Percentiles rank a stretch among this genome's conserved stretches.
Conservation (phyloP, 345 rosid species). For the Pugionium cornutum region DNA sequence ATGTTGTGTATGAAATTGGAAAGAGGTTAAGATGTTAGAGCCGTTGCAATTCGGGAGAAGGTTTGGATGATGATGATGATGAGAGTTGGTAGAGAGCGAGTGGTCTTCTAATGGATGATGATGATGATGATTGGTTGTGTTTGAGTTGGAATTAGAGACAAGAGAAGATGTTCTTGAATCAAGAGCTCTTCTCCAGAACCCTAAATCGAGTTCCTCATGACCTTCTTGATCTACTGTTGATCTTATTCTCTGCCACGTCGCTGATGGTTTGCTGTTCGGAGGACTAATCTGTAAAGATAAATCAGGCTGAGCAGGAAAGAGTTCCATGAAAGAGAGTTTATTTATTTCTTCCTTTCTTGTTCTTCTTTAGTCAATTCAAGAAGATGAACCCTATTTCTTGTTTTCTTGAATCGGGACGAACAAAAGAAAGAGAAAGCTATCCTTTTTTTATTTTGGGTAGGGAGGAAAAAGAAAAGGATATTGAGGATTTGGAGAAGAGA, state of each 20-base stretch:
- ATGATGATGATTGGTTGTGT: conserved; percentile 20
- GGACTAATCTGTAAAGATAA: conserved; percentile 40
- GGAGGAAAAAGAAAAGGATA: conserved; percentile 27
- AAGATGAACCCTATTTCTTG: conserved; percentile 45
- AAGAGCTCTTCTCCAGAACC: conserved; percentile 49
- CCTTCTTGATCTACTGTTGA: conserved; percentile 41
- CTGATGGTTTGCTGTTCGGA: conserved; percentile 36
- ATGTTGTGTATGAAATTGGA: conserved; percentile 34
- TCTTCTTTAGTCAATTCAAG: too few relatives aligned
- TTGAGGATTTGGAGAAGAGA: conserved; percentile 22
- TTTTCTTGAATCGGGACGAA: conserved; percentile 65
- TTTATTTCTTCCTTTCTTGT: not conserved
- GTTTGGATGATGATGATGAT: conserved; percentile 25
- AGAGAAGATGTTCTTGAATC: conserved; percentile 46
- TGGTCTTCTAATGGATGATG: conserved; percentile 47
- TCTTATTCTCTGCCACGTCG: conserved; percentile 37
- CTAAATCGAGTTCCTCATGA: conserved; percentile 32
- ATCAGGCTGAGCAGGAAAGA: too few relatives aligned
- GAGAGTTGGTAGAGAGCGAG: conserved; percentile 59
- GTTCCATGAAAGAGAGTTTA: conserved; percentile 6
- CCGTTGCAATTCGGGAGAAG: conserved; percentile 38
- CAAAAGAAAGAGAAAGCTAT: conserved; percentile 47
- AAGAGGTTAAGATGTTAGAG: conserved; percentile 44
- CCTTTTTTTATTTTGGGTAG: not conserved
- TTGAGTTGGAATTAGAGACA: conserved; percentile 53